Base-by-base conservation (phyloP, 1,284 basidiomycete genomes). In the Amylostereum chailletii region DNA sequence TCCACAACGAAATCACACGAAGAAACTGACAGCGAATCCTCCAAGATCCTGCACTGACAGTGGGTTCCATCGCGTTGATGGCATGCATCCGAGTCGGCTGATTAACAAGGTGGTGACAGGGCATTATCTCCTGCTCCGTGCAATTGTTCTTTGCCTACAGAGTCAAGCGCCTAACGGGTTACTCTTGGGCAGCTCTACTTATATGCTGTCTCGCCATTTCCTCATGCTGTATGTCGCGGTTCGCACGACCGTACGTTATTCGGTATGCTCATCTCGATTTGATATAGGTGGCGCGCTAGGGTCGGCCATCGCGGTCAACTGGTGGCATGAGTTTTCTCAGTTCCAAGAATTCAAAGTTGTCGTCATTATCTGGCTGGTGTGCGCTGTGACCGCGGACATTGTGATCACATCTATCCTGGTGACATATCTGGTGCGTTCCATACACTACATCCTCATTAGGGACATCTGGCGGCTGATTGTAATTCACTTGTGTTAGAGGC, bases 71-170 rank as follows among this genome's bases (percentile, higher is more conserved):
- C 19, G 19, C 19, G 19, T 19, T 19, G 19, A 19, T 19, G 19
- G 19, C 19, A 19, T 19, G 19, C 19, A 19, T 19, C 19, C 19
- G 19, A 19, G 19, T 19, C 19, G 19, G 19, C 19, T 19, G 19
- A 19, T 19, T 19, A 19, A 19, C 19, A 19, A 19, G 19, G 19
- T 19, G 19, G 19, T n/a, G 8, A 6, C 31, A 50, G 48, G 42
- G 42, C 26, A 58, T 69, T 36, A 67, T 68, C 46, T 60, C 60
- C 0, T 54, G 55, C 11, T 46, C 56, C 9, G 67, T 68, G 5
- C 68, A 71, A 45, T 33, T 62, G 4, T 70, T 71, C 59, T 70
- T 66, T 49, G 66, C 67, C 1, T 67, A 66, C 66, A 54, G 68
- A 9, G 61, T 71, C 34, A 57, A 59, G 31, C 42, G 53, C 3